phyloP scores from a whole-genome alignment of 139 green algal species.

The Chlorella sorokiniana region DNA sequence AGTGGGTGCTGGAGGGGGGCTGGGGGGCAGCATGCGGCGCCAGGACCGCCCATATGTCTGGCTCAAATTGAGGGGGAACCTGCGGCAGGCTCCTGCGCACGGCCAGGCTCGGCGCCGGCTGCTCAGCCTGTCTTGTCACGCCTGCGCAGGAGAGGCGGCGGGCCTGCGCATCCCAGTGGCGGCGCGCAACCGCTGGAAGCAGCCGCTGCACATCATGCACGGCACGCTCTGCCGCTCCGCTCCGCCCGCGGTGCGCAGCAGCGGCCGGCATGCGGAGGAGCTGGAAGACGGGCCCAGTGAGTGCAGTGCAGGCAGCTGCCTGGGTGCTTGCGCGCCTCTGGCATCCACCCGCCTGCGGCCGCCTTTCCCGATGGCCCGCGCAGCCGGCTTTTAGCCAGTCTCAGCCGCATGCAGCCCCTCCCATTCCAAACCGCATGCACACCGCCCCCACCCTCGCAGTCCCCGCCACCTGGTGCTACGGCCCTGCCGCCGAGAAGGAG shows the following conservation, averaged over 20 bases:
- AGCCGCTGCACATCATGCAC: slow-evolving; percentile 45
- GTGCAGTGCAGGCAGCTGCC: neutral
- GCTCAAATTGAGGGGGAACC: no score
- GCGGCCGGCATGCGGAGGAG: slow-evolving; percentile 41
- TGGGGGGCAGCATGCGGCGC: neutral
- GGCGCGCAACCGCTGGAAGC: slow-evolving; percentile 33
- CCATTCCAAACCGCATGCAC: neutral
- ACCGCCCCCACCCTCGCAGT: neutral
- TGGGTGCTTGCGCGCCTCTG: neutral
- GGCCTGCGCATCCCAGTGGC: slow-evolving; percentile 55
- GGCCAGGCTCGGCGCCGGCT: no score
- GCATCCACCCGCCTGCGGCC: no score
- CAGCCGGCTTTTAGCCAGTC: no score
- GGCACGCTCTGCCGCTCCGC: slow-evolving; percentile 36
- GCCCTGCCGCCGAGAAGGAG: slow-evolving; percentile 18
- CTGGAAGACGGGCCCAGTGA: slow-evolving; percentile 17
- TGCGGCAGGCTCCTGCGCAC: no score
- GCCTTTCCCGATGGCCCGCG: no score
- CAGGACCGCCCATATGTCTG: neutral
- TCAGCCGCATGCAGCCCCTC: neutral
- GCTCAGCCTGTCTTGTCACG: neutral
- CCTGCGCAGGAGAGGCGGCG: slow-evolving; percentile 47
- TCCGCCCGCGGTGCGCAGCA: slow-evolving; percentile 17
- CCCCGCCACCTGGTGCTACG: slow-evolving; percentile 16
- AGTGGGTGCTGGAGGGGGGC: neutral